These are phyloP conservation scores for Plectranthus barbatus DNA, from an alignment of 257 asterid species.

Conservation along the genomic window DNA sequence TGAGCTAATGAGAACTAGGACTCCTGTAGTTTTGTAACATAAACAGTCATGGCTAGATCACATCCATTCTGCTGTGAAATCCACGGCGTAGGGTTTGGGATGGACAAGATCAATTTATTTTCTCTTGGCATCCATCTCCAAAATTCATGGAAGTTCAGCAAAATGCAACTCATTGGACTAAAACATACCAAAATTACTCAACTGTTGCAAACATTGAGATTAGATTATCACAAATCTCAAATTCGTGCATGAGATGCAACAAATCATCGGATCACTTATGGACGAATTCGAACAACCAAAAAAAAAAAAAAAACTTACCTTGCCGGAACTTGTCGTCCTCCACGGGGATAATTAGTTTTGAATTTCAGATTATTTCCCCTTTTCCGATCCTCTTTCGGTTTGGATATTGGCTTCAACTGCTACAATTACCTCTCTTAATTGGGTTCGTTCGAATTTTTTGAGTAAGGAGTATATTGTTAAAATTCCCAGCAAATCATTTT, in stretches of 20 bases:
- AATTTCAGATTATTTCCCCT: not conserved
- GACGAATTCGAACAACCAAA: not conserved
- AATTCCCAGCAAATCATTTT: no score
- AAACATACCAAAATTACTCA: not conserved
- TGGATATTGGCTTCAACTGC: not conserved
- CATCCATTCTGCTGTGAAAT: not conserved
- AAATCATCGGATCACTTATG: not conserved
- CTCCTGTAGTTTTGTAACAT: no score
- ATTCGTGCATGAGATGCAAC: not conserved
- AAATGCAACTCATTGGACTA: not conserved
- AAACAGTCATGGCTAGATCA: no score
- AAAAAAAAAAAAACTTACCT: not conserved
- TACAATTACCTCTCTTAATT: not conserved
- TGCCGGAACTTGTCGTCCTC: constrained; percentile 8
- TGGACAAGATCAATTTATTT: no score
- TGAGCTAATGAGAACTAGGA: no score
- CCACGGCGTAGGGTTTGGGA: no score
- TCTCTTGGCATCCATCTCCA: no score
- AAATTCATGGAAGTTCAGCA: not conserved
- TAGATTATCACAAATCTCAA: not conserved
- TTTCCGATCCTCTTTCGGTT: not conserved
- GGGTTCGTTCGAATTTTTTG: not conserved
- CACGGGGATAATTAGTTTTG: not conserved
- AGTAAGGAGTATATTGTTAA: not conserved
- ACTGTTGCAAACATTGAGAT: not conserved